These are phyloP conservation scores for Artomyces pyxidatus DNA, from an alignment of 768 basidiomycete genomes.

Conservation along the genomic window DNA sequence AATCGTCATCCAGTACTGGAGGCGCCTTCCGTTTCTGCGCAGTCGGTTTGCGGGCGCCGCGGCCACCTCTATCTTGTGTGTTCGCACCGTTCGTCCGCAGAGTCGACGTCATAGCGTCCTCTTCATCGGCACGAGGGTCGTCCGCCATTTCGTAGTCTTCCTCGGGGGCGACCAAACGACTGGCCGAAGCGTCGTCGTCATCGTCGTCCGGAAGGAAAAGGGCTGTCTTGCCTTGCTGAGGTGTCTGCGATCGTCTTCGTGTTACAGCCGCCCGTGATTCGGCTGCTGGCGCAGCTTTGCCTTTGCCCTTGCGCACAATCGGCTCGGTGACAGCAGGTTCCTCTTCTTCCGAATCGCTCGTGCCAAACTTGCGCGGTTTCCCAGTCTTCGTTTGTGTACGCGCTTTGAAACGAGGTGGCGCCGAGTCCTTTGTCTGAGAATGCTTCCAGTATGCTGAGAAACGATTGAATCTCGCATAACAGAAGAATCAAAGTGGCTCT, in stretches of 20 bases:
- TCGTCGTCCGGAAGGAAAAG: constrained; percentile 13
- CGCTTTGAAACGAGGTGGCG: not conserved
- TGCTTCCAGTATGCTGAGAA: constrained; percentile 2
- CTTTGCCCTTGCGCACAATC: not conserved
- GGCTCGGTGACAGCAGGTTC: not conserved
- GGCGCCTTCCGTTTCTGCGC: constrained; percentile 7
- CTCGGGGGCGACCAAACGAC: not conserved
- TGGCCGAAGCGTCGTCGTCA: not conserved
- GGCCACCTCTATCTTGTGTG: constrained; percentile 5
- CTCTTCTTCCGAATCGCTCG: not conserved
- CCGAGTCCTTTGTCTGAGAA: not conserved
- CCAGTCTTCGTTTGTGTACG: constrained; percentile 4
- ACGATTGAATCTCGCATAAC: no score
- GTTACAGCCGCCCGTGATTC: no score
- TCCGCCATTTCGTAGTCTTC: not conserved
- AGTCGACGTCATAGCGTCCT: constrained; percentile 18
- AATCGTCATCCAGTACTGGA: constrained; percentile 48
- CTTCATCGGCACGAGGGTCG: constrained; percentile 12
- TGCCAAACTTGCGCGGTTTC: not conserved
- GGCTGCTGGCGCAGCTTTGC: not conserved
- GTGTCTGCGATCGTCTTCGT: no score
- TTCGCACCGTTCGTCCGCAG: constrained; percentile 14
- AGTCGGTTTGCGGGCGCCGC: constrained; percentile 12
- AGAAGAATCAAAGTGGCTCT: no score
- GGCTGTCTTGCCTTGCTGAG: no score